These are phyloP conservation scores for Trebouxia sp. DNA, from an alignment of 139 green algal species.

Conservation along the genomic window DNA sequence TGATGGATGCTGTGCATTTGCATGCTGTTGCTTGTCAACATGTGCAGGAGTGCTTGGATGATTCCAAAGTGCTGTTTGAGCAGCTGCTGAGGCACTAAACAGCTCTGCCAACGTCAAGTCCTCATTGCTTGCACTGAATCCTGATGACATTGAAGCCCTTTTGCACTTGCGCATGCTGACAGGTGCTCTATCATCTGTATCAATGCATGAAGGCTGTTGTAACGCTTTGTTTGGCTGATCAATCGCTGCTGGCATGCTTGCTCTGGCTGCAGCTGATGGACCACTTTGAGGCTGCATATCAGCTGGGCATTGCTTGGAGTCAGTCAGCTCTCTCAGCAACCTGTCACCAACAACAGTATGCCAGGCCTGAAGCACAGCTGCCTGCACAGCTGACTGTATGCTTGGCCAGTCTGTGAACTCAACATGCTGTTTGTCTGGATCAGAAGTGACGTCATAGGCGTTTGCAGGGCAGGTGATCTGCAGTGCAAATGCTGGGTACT, in stretches of 20 bases:
- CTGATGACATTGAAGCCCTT: neutral
- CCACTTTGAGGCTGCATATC: neutral
- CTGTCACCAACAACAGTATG: neutral
- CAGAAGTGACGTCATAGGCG: slow-evolving; percentile 30
- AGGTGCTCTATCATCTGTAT: neutral
- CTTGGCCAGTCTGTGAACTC: slow-evolving; percentile 35
- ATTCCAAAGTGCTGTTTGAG: neutral
- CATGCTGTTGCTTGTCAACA: too few relatives aligned
- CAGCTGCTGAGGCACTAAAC: neutral
- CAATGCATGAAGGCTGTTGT: neutral
- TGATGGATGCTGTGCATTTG: neutral
- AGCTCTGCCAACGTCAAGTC: neutral
- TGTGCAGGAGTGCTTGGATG: too few relatives aligned
- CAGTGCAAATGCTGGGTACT: slow-evolving; percentile 44
- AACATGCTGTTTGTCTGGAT: slow-evolving; percentile 29
- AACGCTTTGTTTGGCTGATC: neutral
- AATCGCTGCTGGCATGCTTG: neutral
- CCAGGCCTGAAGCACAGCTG: slow-evolving; percentile 41
- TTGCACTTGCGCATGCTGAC: neutral
- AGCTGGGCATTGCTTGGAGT: neutral
- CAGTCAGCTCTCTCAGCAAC: neutral
- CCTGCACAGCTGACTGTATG: slow-evolving; percentile 32
- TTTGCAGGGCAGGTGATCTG: slow-evolving; percentile 35
- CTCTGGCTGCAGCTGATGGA: neutral
- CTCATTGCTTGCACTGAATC: neutral